phyloP scores from a whole-genome alignment of 164 flowering plant genomes.

The Amborella trichopoda region DNA sequence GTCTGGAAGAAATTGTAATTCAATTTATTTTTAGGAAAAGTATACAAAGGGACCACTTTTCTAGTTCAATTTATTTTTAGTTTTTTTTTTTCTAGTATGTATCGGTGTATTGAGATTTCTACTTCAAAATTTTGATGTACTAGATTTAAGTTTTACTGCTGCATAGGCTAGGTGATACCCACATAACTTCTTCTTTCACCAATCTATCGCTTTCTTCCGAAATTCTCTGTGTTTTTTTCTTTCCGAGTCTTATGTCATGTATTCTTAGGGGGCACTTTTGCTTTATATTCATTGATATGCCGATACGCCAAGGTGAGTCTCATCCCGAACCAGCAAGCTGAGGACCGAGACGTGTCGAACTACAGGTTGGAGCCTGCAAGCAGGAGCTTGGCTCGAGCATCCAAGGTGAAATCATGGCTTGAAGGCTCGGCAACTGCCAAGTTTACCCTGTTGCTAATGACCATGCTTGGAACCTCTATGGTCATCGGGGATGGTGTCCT shows the following conservation, averaged over 20 bases:
- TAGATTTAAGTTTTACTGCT: no score
- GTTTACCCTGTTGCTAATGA: conserved; percentile 10
- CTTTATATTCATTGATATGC: conserved; percentile 21
- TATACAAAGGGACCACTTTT: no score
- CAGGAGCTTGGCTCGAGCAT: conserved; percentile 7
- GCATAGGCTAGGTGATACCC: no score
- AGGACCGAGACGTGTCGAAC: conserved; percentile 16
- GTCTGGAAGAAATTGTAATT: no score
- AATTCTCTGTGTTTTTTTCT: no score
- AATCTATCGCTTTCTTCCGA: no score
- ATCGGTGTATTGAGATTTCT: no score
- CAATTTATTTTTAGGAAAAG: no score
- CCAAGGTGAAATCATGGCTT: conserved; percentile 8
- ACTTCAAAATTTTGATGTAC: no score
- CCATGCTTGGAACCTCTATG: conserved; percentile 25
- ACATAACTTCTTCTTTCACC: no score
- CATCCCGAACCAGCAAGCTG: conserved; percentile 18
- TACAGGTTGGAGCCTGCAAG: conserved; percentile 10
- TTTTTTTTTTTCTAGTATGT: no score
- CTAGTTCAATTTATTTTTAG: no score
- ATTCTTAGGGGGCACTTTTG: conserved; percentile 19
- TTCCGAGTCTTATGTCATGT: background rate
- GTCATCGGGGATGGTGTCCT: conserved; percentile 24
- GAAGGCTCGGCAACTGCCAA: conserved; percentile 13
- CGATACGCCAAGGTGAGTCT: conserved; percentile 20